phyloP scores from a whole-genome alignment of 2,329 filamentous ascomycete genomes.

The Xylariomycetidae sp. region DNA sequence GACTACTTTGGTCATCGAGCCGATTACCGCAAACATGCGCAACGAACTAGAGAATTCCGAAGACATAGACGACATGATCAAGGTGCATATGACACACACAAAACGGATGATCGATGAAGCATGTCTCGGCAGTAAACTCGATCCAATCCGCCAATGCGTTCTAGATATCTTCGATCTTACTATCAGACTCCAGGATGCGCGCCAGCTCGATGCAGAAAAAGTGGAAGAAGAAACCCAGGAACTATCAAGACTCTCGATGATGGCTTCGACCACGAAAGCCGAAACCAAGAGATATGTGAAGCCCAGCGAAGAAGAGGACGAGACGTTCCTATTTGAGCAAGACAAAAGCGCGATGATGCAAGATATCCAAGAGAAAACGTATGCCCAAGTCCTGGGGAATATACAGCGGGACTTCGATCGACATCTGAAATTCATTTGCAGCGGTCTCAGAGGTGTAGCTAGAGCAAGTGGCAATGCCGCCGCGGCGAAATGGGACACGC shows the following conservation, averaged over 20 bases:
- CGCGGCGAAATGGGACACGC: conserved; percentile 66
- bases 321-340: conserved; percentile 26
- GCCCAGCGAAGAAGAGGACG: conserved; percentile 27
- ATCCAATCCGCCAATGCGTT: conserved; percentile 67
- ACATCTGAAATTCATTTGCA: conserved; percentile 64
- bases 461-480: conserved; percentile 62
- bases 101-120: conserved; percentile 61
- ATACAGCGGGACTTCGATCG: conserved; percentile 61
- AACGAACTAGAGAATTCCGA: conserved; percentile 53
- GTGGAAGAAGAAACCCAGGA: conserved; percentile 34
- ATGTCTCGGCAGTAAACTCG: conserved; percentile 63
- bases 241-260: conserved; percentile 33
- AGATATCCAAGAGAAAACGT: conserved; percentile 39
- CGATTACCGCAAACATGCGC: conserved; percentile 53
- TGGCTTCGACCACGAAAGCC: conserved; percentile 27
- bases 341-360: conserved; percentile 22
- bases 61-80: conserved; percentile 79
- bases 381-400: conserved; percentile 47
- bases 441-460: conserved; percentile 70
- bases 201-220: conserved; percentile 34
- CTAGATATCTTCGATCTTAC: conserved; percentile 73
- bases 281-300: conserved; percentile 18
- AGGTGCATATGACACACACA: conserved; percentile 61
- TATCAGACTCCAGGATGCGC: conserved; percentile 62
- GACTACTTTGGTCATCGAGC: conserved; percentile 65